These are phyloP conservation scores for Trifolium dubium DNA, from an alignment of 306 rosid genomes.

Conservation along the genomic window DNA sequence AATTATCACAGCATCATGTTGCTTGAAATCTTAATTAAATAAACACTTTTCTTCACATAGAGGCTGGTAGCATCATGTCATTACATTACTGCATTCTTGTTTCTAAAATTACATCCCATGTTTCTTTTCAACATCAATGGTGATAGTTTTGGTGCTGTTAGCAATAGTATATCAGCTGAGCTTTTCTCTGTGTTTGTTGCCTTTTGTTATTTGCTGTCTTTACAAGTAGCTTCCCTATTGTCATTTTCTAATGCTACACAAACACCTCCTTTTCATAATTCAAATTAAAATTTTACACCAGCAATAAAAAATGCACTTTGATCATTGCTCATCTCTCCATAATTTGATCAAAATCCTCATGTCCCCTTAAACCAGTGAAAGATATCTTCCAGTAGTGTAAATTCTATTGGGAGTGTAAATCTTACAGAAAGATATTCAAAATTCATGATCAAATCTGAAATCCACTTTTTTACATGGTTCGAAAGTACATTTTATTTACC, in stretches of 20 bases:
- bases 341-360: no score
- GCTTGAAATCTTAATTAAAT: slow-evolving; percentile 35
- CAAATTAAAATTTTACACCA: no score
- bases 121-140: neutral
- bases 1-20: slow-evolving; percentile 33
- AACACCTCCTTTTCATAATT: no score
- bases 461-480: neutral
- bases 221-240: neutral
- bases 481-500: no score
- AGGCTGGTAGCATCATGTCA: neutral
- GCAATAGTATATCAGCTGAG: neutral
- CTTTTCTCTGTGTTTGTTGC: slow-evolving; percentile 1
- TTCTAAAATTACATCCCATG: neutral
- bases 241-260: neutral
- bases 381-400: no score
- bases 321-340: no score
- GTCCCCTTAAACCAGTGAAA: no score
- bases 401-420: no score
- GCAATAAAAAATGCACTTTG: no score
- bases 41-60: slow-evolving; percentile 3
- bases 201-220: neutral
- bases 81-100: neutral
- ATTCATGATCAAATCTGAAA: neutral
- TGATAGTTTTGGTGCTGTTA: neutral
- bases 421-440: no score